Conservation (phyloP, 371 early-diverging fungal genomes). For the Mortierella sp. region DNA sequence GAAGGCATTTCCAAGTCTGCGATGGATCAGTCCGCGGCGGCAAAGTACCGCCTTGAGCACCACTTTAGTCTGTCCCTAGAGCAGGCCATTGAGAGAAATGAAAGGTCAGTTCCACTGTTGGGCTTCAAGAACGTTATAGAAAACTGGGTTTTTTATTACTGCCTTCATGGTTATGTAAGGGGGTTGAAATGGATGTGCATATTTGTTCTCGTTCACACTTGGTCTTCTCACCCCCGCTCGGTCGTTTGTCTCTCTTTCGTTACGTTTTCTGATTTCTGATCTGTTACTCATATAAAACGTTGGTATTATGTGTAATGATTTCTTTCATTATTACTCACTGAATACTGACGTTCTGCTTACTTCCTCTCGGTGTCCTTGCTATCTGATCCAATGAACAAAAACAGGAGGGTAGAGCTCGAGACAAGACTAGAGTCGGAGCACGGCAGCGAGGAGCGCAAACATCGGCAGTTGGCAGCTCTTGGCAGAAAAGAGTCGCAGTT, state of each 20-base stretch:
- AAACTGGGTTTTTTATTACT: background rate
- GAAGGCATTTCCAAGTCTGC: conserved; percentile 79
- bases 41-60: conserved; percentile 89
- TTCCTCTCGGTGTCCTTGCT: background rate
- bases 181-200: background rate
- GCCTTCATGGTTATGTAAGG: background rate
- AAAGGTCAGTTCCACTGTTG: conserved; percentile 69
- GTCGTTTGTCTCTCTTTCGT: background rate
- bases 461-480: conserved; percentile 80
- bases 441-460: conserved; percentile 89
- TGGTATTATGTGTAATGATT: too few relatives aligned
- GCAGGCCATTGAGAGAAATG: conserved; percentile 91
- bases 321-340: too few relatives aligned
- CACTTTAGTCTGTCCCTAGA: conserved; percentile 89
- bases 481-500: conserved; percentile 95
- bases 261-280: background rate
- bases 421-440: conserved; percentile 75
- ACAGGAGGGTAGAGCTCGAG: conserved; percentile 85
- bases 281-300: too few relatives aligned
- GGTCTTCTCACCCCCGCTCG: too few relatives aligned
- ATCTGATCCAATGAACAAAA: background rate
- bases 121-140: too few relatives aligned
- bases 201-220: too few relatives aligned
- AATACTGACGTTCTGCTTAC: too few relatives aligned
- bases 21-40: conserved; percentile 88